Evolutionary conservation across 768 basidiomycete genomes (phyloP), one percentile per base, ranked within the genome.

Genomic region (Hygrophorus russula): DNA sequence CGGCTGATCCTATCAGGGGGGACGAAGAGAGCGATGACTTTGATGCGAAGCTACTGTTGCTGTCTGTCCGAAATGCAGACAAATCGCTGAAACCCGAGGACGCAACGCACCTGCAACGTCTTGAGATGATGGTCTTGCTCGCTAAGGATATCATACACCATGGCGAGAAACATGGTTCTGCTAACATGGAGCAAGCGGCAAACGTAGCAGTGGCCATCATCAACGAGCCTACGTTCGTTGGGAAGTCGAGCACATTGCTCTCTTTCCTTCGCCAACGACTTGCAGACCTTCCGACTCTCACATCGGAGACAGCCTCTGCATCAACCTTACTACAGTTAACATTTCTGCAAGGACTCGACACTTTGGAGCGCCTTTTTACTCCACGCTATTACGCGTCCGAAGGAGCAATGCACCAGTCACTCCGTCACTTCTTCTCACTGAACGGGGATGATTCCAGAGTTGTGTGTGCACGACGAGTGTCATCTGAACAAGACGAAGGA

Each of bases 31-130:
- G 11, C 19, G 13, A 45, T 18, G 66, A 70, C 35, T 89, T 82
- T 53, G 81, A 88, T 45, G 82, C 87, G 1, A 78, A 70, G 41
- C 65, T 96, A 1, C 70, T 94, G 5, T 68, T 93, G 1, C 73
- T 94, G 36, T 91, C 90, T 27, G 76, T 89, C 34, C 73, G 80
- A 43, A 94, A 97, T 52, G 88, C 78, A 4, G 91, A 97, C 61
- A 97, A 97, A 61, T 52, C 63, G 4, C 64, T 84, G 36, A 76
- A 78, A 51, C 60, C 75, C 0, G 72, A 75, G 0, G 89, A 91
- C 57, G 84, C 86, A 17, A 76, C 80, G 0, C 73, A 78, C 46
- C 53, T 68, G n/a, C 85, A 92, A 54, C 78, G 92, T 18, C 60
- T 92, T 20, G 80, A 88, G 53, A 94, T 94, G 90, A 90, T 94